Evolutionary conservation across 345 rosid species (phyloP), one percentile per base, ranked within the genome.

Genomic region (Toxicodendron radicans): DNA sequence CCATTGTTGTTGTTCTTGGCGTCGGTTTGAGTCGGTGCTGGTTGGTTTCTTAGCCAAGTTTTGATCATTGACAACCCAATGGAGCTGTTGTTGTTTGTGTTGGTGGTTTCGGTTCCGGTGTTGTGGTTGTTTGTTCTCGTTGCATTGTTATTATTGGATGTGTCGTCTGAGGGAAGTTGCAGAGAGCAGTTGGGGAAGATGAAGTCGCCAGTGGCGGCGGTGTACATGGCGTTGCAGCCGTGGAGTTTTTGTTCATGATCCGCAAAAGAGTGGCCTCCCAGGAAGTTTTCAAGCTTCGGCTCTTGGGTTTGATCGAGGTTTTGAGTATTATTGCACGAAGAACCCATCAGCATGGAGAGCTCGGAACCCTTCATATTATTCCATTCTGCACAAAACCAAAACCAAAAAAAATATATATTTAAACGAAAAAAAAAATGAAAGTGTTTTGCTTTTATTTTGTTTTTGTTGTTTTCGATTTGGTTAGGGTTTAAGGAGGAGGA

Each of bases 201-300:
- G 82, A 82, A 76, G 53, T 84, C 76, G 4, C 76, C 70, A 13
- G 69, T 61, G 9, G 73, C 64, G 21, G 73, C 23, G 2, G 70
- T 77, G 27, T 83, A 83, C 51, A 80, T 72, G 78, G 46, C 9
- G 83, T 70, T 10, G 84, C 76, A 76, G 70, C 83, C 53, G 1
- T 73, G 83, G 17, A 84, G 76, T 10, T 81, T 83, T 38, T 74
- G 87, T 62, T 82, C 79, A 10, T 67, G 79, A 54, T 74, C 78
- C 4, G 88, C 63, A 57, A 80, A 85, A 16, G 91, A 77, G 75
- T 79, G 81, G 64, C 85, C 85, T 1, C 94, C 94, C 1, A 92
- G 84, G 81, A 94, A 94, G 80, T 91, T 89, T 72, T 93, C 97
- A 12, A 91, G 93, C 79, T 93, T 93, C 3, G 93, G 94, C 71